These are phyloP conservation scores for Rutidosis leptorrhynchoides DNA, from an alignment of 129 eudicot species.

Conservation along the genomic window DNA sequence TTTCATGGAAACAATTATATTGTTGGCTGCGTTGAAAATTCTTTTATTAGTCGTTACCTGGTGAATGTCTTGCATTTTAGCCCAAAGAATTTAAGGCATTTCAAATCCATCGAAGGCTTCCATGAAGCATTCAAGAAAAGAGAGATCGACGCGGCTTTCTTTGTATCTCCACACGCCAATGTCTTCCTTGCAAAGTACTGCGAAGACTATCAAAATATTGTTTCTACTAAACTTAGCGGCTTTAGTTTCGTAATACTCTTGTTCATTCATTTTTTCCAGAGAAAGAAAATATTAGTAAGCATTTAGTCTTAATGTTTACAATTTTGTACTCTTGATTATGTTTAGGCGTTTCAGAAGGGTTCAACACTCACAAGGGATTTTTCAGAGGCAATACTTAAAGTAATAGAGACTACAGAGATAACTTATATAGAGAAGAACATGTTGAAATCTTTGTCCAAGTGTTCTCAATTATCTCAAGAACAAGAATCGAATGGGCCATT, in stretches of 20 bases:
- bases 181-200: slow-evolving; percentile 57
- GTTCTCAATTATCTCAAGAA: slow-evolving; percentile 21
- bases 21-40: slow-evolving; percentile 59
- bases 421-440: slow-evolving; percentile 26
- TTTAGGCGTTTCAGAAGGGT: slow-evolving; percentile 59
- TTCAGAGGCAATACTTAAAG: slow-evolving; percentile 53
- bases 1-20: slow-evolving; percentile 35
- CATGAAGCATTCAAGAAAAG: slow-evolving; percentile 43
- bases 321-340: slow-evolving; percentile 2
- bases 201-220: slow-evolving; percentile 37
- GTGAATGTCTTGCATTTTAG: slow-evolving; percentile 39
- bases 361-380: slow-evolving; percentile 46
- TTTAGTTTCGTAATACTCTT: slow-evolving; percentile 46
- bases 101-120: slow-evolving; percentile 41
- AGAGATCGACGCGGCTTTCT: slow-evolving; percentile 53
- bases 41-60: slow-evolving; percentile 45
- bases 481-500: slow-evolving; percentile 3
- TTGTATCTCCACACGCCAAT: slow-evolving; percentile 57
- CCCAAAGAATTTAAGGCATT: slow-evolving; percentile 33
- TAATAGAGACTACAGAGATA: slow-evolving; percentile 46
- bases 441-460: slow-evolving; percentile 30
- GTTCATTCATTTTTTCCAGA: background rate
- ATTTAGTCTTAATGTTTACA: background rate
- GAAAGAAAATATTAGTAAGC: no score
- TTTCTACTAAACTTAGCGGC: slow-evolving; percentile 47